These are phyloP conservation scores for Solanum bulbocastanum DNA, from an alignment of 257 asterid genomes.

Conservation along the genomic window DNA sequence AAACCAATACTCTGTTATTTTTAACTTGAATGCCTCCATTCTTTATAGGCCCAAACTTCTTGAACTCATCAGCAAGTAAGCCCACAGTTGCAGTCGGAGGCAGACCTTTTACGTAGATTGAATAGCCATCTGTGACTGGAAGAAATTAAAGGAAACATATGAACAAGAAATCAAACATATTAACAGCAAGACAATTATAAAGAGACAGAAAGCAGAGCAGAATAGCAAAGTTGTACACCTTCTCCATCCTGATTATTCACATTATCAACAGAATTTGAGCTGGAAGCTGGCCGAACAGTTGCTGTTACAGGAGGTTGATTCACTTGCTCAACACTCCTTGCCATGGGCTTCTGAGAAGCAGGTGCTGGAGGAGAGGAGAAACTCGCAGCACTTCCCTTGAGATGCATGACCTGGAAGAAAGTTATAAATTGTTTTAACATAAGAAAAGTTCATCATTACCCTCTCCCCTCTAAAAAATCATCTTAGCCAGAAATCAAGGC, in stretches of 20 bases:
- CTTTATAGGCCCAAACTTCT: constrained; percentile 59
- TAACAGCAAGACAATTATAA: background rate
- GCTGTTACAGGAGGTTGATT: constrained; percentile 28
- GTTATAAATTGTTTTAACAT: background rate
- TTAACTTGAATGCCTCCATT: constrained; percentile 67
- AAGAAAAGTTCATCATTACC: background rate
- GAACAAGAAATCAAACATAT: background rate
- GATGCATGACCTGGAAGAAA: constrained; percentile 71
- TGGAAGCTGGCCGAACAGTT: constrained; percentile 28
- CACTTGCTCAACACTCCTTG: constrained; percentile 35
- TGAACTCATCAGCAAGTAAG: constrained; percentile 45
- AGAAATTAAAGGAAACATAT: background rate
- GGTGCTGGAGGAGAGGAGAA: constrained; percentile 50
- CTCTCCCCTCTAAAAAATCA: background rate
- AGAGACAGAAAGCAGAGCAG: background rate
- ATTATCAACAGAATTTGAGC: constrained; percentile 39
- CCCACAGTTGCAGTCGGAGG: constrained; percentile 49
- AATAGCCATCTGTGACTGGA: constrained; percentile 45
- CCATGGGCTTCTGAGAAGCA: constrained; percentile 29
- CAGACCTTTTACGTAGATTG: constrained; percentile 54
- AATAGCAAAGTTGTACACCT: constrained; percentile 23
- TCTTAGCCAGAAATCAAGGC: background rate
- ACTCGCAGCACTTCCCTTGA: constrained; percentile 42
- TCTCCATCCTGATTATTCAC: constrained; percentile 69
- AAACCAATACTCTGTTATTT: constrained; percentile 41